These are phyloP conservation scores for Quercus phellos DNA, from an alignment of 331 rosid species.

Conservation along the genomic window DNA sequence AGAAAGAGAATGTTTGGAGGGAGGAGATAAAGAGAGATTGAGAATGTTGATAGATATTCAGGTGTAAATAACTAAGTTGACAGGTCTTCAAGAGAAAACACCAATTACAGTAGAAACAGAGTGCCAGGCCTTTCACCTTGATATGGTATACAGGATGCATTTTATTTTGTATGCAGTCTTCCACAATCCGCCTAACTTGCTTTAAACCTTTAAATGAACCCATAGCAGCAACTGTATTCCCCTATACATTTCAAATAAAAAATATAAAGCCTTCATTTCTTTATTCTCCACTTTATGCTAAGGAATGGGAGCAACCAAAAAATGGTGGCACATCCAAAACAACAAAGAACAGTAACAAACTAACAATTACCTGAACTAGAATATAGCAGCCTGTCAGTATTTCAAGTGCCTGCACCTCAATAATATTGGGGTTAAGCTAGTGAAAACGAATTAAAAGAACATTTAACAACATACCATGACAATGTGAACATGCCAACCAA, in stretches of 20 bases:
- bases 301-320: not conserved
- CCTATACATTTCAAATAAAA: constrained; percentile 41
- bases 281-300: not conserved
- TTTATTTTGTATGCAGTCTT: constrained; percentile 80
- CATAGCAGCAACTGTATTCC: constrained; percentile 81
- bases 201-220: constrained; percentile 90
- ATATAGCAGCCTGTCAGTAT: constrained; percentile 91
- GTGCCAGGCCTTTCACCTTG: constrained; percentile 30
- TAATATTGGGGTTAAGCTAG: constrained; percentile 14
- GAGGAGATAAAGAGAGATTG: not conserved
- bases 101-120: not conserved
- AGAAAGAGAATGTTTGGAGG: not conserved
- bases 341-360: constrained; percentile 12
- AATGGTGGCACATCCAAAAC: not conserved
- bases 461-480: not conserved
- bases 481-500: not conserved
- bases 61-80: not conserved
- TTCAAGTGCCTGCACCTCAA: constrained; percentile 82
- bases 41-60: not conserved
- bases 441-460: constrained; percentile 10
- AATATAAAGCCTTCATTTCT: constrained; percentile 8
- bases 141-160: constrained; percentile 74
- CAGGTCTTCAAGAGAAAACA: not conserved
- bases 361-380: constrained; percentile 67
- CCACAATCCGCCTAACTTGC: constrained; percentile 77